A percentile compares a stretch with the other conserved stretches of the same genome.
These are phyloP conservation scores for Polytrichum commune DNA, from an alignment of 225 moss, liverwort and hornwort species.

Conservation along the genomic window DNA sequence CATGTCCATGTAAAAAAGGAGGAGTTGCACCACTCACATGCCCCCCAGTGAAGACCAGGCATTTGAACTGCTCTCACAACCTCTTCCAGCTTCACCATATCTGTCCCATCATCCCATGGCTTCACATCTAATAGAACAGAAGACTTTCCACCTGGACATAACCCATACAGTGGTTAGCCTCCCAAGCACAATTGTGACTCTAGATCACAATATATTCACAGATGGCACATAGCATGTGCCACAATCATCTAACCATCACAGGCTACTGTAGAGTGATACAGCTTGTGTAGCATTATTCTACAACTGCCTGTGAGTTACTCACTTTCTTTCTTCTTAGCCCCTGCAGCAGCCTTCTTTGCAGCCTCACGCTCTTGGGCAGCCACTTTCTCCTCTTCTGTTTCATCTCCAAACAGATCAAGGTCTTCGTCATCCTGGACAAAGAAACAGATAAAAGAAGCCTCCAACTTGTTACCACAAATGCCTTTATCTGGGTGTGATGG, in stretches of 20 bases:
- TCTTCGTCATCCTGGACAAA: conserved; percentile 44
- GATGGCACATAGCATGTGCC: too few relatives aligned
- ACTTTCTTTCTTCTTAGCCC: conserved; percentile 34
- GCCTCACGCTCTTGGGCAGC: conserved; percentile 41
- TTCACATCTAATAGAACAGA: conserved; percentile 82
- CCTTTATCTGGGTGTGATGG: too few relatives aligned
- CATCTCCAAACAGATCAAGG: conserved; percentile 53
- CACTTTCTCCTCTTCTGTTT: conserved; percentile 53
- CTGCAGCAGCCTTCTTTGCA: conserved; percentile 12
- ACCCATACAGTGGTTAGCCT: too few relatives aligned
- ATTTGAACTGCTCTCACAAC: conserved; percentile 49
- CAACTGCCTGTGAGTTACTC: background rate
- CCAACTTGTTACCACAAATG: too few relatives aligned
- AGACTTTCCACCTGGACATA: conserved; percentile 48
- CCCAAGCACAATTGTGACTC: too few relatives aligned
- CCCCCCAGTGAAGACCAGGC: conserved; percentile 76
- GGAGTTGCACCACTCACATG: conserved; percentile 35
- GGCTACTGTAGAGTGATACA: too few relatives aligned
- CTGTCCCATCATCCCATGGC: conserved; percentile 81
- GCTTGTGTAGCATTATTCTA: too few relatives aligned
- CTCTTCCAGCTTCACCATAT: conserved; percentile 70
- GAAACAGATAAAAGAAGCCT: too few relatives aligned
- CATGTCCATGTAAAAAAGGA: too few relatives aligned
- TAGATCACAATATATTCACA: too few relatives aligned
- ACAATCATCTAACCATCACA: too few relatives aligned